Conservation (phyloP, 176 grass and related monocot genomes). For the Tuctoria greenei region DNA sequence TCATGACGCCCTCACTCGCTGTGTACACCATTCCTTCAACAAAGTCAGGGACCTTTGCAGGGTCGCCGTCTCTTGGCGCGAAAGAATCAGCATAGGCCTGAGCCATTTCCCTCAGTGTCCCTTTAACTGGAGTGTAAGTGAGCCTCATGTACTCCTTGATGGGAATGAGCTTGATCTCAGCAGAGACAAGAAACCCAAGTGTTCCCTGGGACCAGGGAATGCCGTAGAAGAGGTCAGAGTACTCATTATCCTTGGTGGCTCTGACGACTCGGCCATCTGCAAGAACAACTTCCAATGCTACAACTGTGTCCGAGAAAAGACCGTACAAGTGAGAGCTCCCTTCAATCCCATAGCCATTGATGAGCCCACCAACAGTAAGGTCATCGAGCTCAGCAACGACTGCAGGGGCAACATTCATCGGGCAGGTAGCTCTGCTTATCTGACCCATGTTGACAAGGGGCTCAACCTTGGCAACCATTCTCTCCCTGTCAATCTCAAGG, state of each 20-base stretch:
- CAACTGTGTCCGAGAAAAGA: constrained; percentile 89
- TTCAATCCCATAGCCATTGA: constrained; percentile 92
- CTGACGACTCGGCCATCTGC: constrained; percentile 75
- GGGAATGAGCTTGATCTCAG: constrained; percentile 88
- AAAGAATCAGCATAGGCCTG: constrained; percentile 77
- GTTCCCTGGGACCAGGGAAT: constrained; percentile 95
- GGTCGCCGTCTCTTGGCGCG: constrained; percentile 74
- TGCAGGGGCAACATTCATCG: constrained; percentile 76
- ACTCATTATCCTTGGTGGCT: constrained; percentile 89
- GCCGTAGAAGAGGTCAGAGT: constrained; percentile 89
- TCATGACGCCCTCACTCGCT: constrained; percentile 71
- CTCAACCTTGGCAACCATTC: constrained; percentile 79
- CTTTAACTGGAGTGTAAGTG: constrained; percentile 61
- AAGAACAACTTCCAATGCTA: constrained; percentile 76
- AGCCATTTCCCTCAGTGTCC: constrained; percentile 58
- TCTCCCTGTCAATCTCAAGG: constrained; percentile 78
- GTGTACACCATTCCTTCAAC: constrained; percentile 88
- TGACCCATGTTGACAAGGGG: constrained; percentile 97
- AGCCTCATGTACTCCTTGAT: constrained; percentile 95
- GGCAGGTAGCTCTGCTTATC: constrained; percentile 70
- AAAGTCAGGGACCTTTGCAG: constrained; percentile 85
- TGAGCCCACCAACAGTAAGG: constrained; percentile 88
- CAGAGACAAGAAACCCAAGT: constrained; percentile 77
- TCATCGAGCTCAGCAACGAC: constrained; percentile 90
- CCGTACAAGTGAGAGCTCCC: constrained; percentile 95